Conservation (phyloP, 768 basidiomycete species). For the Tephrocybe sp. region DNA sequence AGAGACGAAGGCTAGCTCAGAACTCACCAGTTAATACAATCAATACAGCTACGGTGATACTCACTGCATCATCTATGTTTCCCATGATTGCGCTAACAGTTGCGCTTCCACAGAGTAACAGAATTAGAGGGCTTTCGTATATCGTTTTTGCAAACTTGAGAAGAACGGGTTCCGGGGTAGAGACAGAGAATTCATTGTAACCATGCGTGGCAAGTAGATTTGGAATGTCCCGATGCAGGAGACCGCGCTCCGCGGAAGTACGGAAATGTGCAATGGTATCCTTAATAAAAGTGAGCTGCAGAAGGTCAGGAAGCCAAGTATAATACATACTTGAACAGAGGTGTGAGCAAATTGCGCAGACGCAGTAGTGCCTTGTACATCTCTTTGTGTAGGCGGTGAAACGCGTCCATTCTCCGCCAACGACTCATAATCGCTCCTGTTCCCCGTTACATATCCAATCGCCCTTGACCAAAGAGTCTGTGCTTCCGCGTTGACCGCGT, state of each 20-base stretch:
- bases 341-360: slow-evolving; percentile 70
- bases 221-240: slow-evolving; percentile 62
- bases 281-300: slow-evolving; percentile 34
- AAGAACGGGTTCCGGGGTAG: slow-evolving; percentile 73
- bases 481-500: slow-evolving; percentile 47
- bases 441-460: slow-evolving; percentile 39
- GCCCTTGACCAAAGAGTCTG: slow-evolving; percentile 51
- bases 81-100: slow-evolving; percentile 89
- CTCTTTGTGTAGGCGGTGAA: slow-evolving; percentile 28
- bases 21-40: slow-evolving; percentile 88
- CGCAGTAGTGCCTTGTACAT: slow-evolving; percentile 48
- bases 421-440: slow-evolving; percentile 24
- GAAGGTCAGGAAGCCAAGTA: neutral
- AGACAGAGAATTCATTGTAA: slow-evolving; percentile 93
- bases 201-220: slow-evolving; percentile 69
- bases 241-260: slow-evolving; percentile 60
- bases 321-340: slow-evolving; percentile 56
- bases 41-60: slow-evolving; percentile 87
- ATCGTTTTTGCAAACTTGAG: slow-evolving; percentile 94
- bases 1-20: neutral
- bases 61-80: slow-evolving; percentile 93
- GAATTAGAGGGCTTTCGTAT: slow-evolving; percentile 91
- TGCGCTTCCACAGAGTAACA: slow-evolving; percentile 89
- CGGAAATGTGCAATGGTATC: slow-evolving; percentile 73
- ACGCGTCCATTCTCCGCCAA: slow-evolving; percentile 40